Evolutionary conservation across 805 yeast species (phyloP).

Genomic region (Ogataea haglerorum): DNA sequence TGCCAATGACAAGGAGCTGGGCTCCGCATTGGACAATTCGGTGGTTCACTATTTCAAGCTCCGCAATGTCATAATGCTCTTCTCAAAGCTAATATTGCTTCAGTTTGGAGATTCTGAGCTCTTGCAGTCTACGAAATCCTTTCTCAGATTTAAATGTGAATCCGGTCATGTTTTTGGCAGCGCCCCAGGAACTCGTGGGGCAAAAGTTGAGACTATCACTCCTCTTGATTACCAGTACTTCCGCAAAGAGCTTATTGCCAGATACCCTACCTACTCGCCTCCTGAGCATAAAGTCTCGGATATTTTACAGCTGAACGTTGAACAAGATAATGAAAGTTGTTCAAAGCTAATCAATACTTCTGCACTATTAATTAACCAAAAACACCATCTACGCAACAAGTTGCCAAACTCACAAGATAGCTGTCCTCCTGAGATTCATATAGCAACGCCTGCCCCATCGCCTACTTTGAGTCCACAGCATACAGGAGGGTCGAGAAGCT

Average conservation of each 20-base stretch:
- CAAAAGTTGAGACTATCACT: constrained; percentile 43
- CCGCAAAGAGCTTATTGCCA: constrained; percentile 65
- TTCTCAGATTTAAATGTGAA: constrained; percentile 41
- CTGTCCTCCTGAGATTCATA: constrained; percentile 46
- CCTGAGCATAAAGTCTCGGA: constrained; percentile 47
- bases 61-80: constrained; percentile 51
- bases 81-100: constrained; percentile 52
- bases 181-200: constrained; percentile 1
- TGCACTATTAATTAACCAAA: constrained; percentile 31
- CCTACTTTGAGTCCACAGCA: constrained; percentile 59
- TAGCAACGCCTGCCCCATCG: constrained; percentile 88
- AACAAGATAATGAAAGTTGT: constrained; percentile 16
- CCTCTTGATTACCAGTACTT: constrained; percentile 85
- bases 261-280: constrained; percentile 70
- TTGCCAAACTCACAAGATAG: constrained; percentile 33
- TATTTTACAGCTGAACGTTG: constrained; percentile 36
- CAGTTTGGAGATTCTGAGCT: constrained; percentile 58
- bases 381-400: constrained; percentile 30
- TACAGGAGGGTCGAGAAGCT: constrained; percentile 28
- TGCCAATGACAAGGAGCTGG: constrained; percentile 19
- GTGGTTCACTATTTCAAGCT: constrained; percentile 38
- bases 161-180: constrained; percentile 3
- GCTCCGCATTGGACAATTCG: constrained; percentile 9
- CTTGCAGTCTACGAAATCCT: constrained; percentile 43
- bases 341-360: constrained; percentile 26